Evolutionary conservation across 176 grass and related monocot species (phyloP), one percentile per base, ranked within the genome.

Genomic region (Aegilops bicornis): DNA sequence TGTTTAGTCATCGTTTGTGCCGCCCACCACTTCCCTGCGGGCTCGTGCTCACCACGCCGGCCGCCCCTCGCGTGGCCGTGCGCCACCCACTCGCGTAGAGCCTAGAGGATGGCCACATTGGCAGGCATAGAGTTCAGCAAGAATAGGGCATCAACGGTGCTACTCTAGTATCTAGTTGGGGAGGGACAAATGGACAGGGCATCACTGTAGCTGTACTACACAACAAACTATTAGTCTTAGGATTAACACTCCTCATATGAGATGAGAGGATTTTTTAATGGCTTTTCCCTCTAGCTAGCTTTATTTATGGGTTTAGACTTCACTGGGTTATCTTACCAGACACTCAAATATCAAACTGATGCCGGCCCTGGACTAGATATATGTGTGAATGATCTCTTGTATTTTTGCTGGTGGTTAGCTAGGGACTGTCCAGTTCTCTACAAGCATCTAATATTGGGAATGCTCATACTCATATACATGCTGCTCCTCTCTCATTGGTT

Each of bases 321-420:
- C 20, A 50, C 14, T 14, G 31, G 45, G 50, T 48, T 64, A 58
- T 64, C 60, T 69, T 50, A 31, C 14, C n/a, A 82, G 14, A 31
- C 16, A 54, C 39, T 72, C 59, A 75, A 80, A 24, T 69, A 19
- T 27, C 39, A 45, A 31, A 50, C 9, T 76, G 17, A 2, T 23
- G 85, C 81, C 68, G 81, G 68, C 81, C 81, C 23, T 68, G 42
- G 64, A 86, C 86, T 83, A 86, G 64, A 78, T 78, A 68, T 33
- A 32, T 54, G 25, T 27, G 25, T 10, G 10, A 20, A 22, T 40
- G 58, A 37, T 69, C 3, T 32, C 70, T 69, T 85, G 70, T 85
- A 77, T 62, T 69, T 35, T 61, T 59, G 17, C 80, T 2, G 37
- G 37, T 39, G 37, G 37, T 39, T 39, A 39, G 37, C 37, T 39